A percentile compares a stretch with the other conserved stretches of the same genome.
Evolutionary conservation across 331 rosid genomes (phyloP).

Genomic region (Pyrus hybrid): DNA sequence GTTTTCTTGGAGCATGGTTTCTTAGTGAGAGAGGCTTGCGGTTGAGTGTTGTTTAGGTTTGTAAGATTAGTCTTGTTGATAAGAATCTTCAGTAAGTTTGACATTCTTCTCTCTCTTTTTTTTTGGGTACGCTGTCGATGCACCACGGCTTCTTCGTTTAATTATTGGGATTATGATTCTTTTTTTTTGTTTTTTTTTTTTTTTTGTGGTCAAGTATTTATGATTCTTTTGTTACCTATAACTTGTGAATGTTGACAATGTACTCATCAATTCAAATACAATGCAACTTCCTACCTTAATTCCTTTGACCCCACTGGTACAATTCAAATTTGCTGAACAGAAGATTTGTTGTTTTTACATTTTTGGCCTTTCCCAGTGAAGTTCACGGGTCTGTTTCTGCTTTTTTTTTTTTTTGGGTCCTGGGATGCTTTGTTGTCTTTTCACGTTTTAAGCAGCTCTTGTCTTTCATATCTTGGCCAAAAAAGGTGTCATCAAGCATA

Average conservation of each 20-base stretch:
- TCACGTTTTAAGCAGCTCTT: not conserved
- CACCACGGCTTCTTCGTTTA: conserved; percentile 27
- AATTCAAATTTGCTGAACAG: not conserved
- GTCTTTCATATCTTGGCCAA: not conserved
- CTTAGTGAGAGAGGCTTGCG: conserved; percentile 45
- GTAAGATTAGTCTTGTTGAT: conserved; percentile 55
- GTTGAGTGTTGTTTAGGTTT: conserved; percentile 41
- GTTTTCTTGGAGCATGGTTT: conserved; percentile 22
- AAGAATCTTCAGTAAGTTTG: conserved; percentile 47
- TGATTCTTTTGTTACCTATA: conserved; percentile 64
- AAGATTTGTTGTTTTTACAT: not conserved
- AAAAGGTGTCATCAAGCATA: not conserved
- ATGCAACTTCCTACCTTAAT: not conserved
- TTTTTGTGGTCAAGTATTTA: not conserved
- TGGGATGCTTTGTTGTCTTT: not conserved
- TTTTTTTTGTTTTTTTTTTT: too few species aligned
- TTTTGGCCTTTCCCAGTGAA: not conserved
- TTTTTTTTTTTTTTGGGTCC: not conserved
- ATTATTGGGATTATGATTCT: conserved; percentile 42
- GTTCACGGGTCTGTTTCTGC: not conserved
- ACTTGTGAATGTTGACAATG: conserved; percentile 30
- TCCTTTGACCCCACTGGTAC: not conserved
- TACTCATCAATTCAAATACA: conserved; percentile 38
- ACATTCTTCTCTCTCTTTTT: conserved; percentile 26
- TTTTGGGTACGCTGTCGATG: conserved; percentile 13